A percentile compares a stretch with the other conserved stretches of the same genome.
These are phyloP conservation scores for Trametes elegans DNA, from an alignment of 768 basidiomycete species.

Conservation along the genomic window DNA sequence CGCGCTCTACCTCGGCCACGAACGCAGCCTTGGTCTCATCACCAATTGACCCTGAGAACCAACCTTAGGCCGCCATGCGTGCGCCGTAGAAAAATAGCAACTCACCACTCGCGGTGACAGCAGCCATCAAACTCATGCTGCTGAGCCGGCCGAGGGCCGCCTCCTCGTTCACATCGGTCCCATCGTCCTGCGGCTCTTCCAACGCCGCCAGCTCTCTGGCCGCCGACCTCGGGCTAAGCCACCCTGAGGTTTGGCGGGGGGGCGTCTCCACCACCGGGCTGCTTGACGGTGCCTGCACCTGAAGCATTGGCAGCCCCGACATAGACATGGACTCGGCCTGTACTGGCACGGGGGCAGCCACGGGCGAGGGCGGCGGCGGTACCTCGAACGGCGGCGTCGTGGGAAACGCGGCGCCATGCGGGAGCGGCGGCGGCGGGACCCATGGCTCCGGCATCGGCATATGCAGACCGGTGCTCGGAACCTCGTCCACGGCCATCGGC, in stretches of 20 bases:
- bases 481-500: slow-evolving; percentile 5
- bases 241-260: not conserved
- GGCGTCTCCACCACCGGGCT: slow-evolving; percentile 5
- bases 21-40: slow-evolving; percentile 60
- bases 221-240: slow-evolving; percentile 8
- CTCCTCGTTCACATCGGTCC: slow-evolving; percentile 53
- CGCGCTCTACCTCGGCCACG: slow-evolving; percentile 71
- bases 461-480: not conserved
- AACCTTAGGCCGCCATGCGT: slow-evolving; percentile 3
- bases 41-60: slow-evolving; percentile 47
- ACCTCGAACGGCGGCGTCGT: slow-evolving; percentile 18
- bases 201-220: not conserved
- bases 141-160: slow-evolving; percentile 83
- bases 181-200: slow-evolving; percentile 37
- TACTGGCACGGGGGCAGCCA: slow-evolving; percentile 1
- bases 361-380: slow-evolving; percentile 7
- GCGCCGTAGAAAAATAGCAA: slow-evolving; percentile 16
- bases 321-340: slow-evolving; percentile 4
- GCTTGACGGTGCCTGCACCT: slow-evolving; percentile 1
- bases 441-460: not conserved
- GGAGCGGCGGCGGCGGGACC: not conserved
- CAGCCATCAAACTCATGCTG: slow-evolving; percentile 92
- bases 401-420: slow-evolving; percentile 6
- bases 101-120: slow-evolving; percentile 76
- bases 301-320: slow-evolving; percentile 8